Conservation (phyloP, 345 rosid species). For the Eucalyptus grandis region DNA sequence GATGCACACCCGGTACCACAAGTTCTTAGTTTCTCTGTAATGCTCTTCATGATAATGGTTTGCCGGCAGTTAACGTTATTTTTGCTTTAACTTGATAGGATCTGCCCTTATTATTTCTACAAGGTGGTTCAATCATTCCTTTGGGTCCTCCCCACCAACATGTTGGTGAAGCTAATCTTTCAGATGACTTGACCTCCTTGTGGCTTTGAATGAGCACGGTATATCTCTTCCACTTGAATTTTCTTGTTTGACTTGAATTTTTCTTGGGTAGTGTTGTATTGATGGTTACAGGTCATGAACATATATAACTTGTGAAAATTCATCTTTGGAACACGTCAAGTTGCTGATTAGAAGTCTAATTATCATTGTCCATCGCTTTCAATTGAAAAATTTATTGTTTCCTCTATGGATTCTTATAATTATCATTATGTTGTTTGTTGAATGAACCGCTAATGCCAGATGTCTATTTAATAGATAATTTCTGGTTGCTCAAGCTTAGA, state of each 20-base stretch:
- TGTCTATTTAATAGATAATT: not conserved
- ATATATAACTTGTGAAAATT: not conserved
- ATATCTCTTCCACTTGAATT: conserved; percentile 1
- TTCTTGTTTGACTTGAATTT: not conserved
- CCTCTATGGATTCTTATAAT: not conserved
- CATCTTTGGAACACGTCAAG: not conserved
- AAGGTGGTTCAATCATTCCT: conserved; percentile 82
- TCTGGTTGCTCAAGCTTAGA: not conserved
- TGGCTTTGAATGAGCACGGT: conserved; percentile 86
- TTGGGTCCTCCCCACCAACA: conserved; percentile 57
- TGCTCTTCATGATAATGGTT: not conserved
- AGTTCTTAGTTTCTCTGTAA: not conserved
- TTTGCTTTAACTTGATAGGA: conserved; percentile 31
- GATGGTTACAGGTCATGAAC: not conserved
- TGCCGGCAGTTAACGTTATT: not conserved
- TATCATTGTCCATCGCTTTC: not conserved
- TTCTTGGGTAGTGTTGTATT: not conserved
- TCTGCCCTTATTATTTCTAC: conserved; percentile 72
- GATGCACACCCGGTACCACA: conserved; percentile 74
- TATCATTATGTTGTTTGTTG: not conserved
- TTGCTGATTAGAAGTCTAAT: not conserved
- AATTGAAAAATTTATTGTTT: not conserved
- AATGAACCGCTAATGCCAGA: not conserved
- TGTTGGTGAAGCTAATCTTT: conserved; percentile 46
- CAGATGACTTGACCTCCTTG: conserved; percentile 71